These are phyloP conservation scores for Tetrapisispora namnaoensis DNA, from an alignment of 805 yeast genomes.

Conservation along the genomic window DNA sequence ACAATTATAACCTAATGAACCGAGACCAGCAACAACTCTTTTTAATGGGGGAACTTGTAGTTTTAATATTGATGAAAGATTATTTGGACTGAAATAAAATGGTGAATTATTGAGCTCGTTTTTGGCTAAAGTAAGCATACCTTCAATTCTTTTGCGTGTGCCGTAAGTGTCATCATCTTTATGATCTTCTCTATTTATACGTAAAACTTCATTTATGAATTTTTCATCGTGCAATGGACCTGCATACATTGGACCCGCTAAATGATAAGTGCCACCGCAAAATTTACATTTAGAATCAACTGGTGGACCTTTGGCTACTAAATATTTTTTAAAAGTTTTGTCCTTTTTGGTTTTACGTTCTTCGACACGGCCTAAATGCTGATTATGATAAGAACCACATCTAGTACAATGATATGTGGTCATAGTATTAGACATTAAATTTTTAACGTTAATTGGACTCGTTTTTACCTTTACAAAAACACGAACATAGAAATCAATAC, in stretches of 20 bases:
- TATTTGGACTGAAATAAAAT: conserved; percentile 77
- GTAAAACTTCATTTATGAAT: conserved; percentile 56
- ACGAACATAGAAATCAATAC: conserved; percentile 89
- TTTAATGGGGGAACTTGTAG: conserved; percentile 77
- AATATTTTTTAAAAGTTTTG: conserved; percentile 39
- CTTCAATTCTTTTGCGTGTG: conserved; percentile 76
- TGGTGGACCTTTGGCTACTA: conserved; percentile 56
- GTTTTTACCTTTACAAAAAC: conserved; percentile 69
- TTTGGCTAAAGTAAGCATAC: conserved; percentile 81
- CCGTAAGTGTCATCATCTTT: conserved; percentile 49
- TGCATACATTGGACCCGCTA: conserved; percentile 97
- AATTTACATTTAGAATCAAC: conserved; percentile 52
- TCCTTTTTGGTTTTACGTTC: conserved; percentile 33
- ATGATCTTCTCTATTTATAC: conserved; percentile 39
- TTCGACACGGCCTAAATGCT: conserved; percentile 60
- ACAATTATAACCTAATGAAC: conserved; percentile 72
- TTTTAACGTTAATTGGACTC: conserved; percentile 74
- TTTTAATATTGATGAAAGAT: conserved; percentile 63
- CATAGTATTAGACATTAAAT: conserved; percentile 68
- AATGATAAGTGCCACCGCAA: conserved; percentile 57
- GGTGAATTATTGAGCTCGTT: conserved; percentile 58
- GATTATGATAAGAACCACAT: conserved; percentile 64
- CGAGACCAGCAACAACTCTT: conserved; percentile 64
- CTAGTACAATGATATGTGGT: conserved; percentile 76
- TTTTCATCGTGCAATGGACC: conserved; percentile 62